Base-by-base conservation (phyloP, 306 rosid species). In the Mucuna pruriens region DNA sequence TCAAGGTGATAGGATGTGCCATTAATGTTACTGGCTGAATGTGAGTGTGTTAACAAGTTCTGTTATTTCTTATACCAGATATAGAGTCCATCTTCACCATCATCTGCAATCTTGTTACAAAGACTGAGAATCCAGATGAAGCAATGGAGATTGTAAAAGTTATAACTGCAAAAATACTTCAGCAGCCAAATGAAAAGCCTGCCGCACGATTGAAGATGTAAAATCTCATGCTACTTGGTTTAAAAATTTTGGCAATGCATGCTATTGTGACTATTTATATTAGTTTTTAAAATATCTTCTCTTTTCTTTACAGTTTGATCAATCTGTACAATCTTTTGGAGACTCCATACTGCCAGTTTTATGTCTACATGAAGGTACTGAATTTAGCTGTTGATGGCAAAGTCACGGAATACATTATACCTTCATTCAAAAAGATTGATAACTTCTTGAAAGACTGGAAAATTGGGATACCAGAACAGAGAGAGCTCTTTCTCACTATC, bases 371-470 rank as follows among this genome's bases (percentile, higher is more conserved):
- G 94, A 96, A 90, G 80, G 87, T 91, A 0, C 77, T 96, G 40
- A 89, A 76, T 82, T 86, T 96, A 66, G 94, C 99, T 25, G 64
- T 86, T 48, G 85, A 87, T 48, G 99, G 98, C 38, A 96, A 92
- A 90, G 98, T 86, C 79, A 85, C 97, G 25, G 98, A 93, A 34
- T 80, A 82, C 49, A 85, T 96, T 2, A 69, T 94, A 36, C 97
- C 94, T 70, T 90, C 99, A 34, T 89, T 93, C 74, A 86, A 86
- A 77, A 91, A 88, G 83, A 91, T 90, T 12, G 99, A 96, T 36
- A 88, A 90, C 87, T 96, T 92, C 81, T 87, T 94, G 91, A 94
- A 91, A 87, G 98, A 96, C 83, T 94, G 99, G 99, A 87, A 89
- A 85, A 72, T 96, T 79, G 99, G 94, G 79, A 67, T 85, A 46